These are phyloP conservation scores for Pinus albicaulis DNA, from an alignment of 75 land plant genomes.

Conservation along the genomic window DNA sequence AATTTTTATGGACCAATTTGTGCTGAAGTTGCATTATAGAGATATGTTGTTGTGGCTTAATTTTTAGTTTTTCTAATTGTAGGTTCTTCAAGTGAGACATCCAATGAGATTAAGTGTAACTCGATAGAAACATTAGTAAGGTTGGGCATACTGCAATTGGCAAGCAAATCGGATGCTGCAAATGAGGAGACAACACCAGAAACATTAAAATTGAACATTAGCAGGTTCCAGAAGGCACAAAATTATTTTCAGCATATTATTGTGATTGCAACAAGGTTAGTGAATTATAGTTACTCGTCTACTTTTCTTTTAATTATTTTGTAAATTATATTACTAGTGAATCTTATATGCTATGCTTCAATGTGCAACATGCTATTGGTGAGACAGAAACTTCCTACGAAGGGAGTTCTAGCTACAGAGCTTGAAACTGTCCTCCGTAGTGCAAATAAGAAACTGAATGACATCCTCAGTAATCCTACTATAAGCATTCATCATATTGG, in stretches of 20 bases:
- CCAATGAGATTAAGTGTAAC: too few relatives aligned
- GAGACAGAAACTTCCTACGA: conserved; percentile 58
- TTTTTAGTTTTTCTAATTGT: too few relatives aligned
- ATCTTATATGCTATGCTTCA: neutral
- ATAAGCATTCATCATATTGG: conserved; percentile 30
- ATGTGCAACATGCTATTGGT: conserved; percentile 66
- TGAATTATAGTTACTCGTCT: neutral
- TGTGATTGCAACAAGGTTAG: conserved; percentile 76
- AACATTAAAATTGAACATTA: conserved; percentile 64
- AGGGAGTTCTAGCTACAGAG: conserved; percentile 12
- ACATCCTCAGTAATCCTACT: neutral
- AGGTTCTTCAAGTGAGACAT: too few relatives aligned
- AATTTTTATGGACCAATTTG: too few relatives aligned
- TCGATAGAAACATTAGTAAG: conserved; percentile 50
- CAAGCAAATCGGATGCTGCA: conserved; percentile 43
- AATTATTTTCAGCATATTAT: conserved; percentile 71
- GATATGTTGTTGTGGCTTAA: too few relatives aligned
- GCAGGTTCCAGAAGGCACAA: conserved; percentile 68
- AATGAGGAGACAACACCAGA: conserved; percentile 64
- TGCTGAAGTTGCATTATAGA: too few relatives aligned
- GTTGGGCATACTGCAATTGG: conserved; percentile 76
- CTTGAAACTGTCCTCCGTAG: conserved; percentile 19
- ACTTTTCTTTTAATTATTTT: too few relatives aligned
- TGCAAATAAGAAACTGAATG: conserved; percentile 9
- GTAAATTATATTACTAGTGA: neutral